Evolutionary conservation across 495 filamentous ascomycete species (phyloP).

Genomic region (Neurospora sp.): DNA sequence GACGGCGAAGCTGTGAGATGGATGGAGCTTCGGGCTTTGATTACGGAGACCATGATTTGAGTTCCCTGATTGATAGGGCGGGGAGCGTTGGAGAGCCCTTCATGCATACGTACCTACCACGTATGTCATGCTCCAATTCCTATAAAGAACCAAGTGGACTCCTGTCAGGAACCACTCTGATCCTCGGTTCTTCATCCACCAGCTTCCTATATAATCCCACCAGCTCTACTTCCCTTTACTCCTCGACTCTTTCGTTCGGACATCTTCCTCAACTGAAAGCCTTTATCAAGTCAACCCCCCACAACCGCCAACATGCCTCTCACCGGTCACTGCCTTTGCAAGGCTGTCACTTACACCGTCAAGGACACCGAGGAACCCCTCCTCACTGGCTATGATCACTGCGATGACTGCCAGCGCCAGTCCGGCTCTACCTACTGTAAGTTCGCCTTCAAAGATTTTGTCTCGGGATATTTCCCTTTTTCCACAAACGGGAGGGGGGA

Average conservation of each 20-base stretch:
- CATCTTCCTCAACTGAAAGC: not conserved
- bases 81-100: not conserved
- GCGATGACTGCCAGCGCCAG: conserved; percentile 64
- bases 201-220: not conserved
- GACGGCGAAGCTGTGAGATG: not conserved
- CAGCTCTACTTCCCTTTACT: not conserved
- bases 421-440: conserved; percentile 58
- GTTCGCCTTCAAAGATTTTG: conserved; percentile 3
- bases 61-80: not conserved
- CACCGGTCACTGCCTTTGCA: conserved; percentile 61
- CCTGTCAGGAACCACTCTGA: not conserved
- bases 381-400: conserved; percentile 57
- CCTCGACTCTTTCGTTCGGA: not conserved
- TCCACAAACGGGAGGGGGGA: not conserved
- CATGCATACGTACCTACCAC: not conserved
- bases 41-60: not conserved
- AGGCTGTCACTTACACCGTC: conserved; percentile 53
- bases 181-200: not conserved
- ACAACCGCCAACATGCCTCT: conserved; percentile 46
- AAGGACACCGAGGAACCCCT: conserved; percentile 42
- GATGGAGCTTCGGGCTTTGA: not conserved
- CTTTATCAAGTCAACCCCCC: not conserved
- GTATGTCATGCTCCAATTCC: not conserved
- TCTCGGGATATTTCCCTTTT: not conserved
- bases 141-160: not conserved